Evolutionary conservation across 495 filamentous ascomycete species (phyloP).

Genomic region (Penicillium cataractarum): DNA sequence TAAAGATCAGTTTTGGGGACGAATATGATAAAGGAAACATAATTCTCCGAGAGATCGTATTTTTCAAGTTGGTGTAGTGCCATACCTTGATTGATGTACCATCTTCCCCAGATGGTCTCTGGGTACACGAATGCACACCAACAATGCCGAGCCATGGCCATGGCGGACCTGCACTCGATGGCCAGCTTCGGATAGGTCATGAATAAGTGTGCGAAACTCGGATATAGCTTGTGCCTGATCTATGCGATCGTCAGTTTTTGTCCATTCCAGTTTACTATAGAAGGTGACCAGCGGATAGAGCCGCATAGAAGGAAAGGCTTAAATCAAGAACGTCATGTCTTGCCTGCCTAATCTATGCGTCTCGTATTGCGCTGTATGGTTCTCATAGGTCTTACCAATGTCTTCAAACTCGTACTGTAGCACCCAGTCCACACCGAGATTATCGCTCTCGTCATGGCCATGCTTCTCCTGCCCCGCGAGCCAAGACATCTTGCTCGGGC

Average conservation of each 20-base stretch:
- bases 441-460: conserved; percentile 36
- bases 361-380: not conserved
- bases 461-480: conserved; percentile 28
- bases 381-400: conserved; percentile 28
- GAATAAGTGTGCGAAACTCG: conserved; percentile 74
- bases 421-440: conserved; percentile 50
- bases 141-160: conserved; percentile 71
- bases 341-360: no score
- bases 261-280: not conserved
- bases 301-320: not conserved
- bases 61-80: no score
- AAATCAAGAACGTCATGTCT: not conserved
- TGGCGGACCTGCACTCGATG: conserved; percentile 83
- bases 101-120: conserved; percentile 48
- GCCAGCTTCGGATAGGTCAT: conserved; percentile 71
- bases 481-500: conserved; percentile 31
- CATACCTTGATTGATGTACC: conserved; percentile 66
- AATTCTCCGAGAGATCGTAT: no score
- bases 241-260: conserved; percentile 35
- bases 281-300: not conserved
- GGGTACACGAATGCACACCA: conserved; percentile 77
- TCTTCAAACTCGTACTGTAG: conserved; percentile 45
- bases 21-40: not conserved
- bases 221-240: conserved; percentile 69
- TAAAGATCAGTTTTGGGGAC: not conserved